Evolutionary conservation across 768 basidiomycete genomes (phyloP).

Genomic region (Russula griseocarnosa): DNA sequence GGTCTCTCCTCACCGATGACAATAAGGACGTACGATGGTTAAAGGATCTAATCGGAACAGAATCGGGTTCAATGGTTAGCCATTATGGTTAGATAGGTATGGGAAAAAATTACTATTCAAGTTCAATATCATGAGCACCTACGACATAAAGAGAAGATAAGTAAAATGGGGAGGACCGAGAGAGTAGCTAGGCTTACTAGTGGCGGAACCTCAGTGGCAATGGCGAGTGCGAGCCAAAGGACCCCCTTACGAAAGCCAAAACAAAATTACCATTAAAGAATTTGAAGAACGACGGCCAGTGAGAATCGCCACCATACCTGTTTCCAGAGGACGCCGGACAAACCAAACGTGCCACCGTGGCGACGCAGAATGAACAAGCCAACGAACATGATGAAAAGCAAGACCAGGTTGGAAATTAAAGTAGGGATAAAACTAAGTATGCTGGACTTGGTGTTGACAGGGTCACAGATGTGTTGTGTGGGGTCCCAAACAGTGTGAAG

Average conservation of each 20-base stretch:
- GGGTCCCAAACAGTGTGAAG: neutral
- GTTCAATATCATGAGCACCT: neutral
- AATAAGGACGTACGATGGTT: neutral
- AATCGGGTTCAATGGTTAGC: neutral
- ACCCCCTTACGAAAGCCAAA: neutral
- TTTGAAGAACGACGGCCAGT: neutral
- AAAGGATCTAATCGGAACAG: neutral
- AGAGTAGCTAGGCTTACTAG: neutral
- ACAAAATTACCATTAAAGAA: neutral
- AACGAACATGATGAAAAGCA: slow-evolving; percentile 11
- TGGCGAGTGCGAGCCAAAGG: neutral
- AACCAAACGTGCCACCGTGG: neutral
- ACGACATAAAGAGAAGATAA: neutral
- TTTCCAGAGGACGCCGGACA: neutral
- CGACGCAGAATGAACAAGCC: neutral
- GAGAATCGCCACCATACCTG: neutral
- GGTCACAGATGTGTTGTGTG: neutral
- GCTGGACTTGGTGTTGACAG: neutral
- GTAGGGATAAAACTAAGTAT: neutral
- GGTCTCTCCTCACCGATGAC: neutral
- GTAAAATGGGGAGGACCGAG: neutral
- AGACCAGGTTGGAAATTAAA: neutral
- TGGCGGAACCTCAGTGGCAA: neutral
- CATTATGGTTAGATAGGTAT: neutral
- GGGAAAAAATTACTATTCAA: neutral